Conservation (phyloP, 495 filamentous ascomycete genomes). For the Bacidia gigantensis region DNA sequence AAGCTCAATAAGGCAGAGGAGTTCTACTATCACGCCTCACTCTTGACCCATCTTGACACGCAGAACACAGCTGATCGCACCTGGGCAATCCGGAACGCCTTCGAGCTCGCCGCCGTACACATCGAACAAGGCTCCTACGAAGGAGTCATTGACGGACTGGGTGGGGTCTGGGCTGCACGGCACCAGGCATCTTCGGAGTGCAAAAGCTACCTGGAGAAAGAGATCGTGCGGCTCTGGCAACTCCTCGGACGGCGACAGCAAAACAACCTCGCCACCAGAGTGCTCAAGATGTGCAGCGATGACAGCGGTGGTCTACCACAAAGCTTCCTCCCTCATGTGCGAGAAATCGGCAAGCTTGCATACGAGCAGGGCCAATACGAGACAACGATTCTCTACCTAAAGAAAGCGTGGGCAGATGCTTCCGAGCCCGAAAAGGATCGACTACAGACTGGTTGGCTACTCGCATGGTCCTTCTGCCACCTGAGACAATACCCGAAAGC, state of each 20-base stretch:
- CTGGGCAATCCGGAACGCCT: conserved; percentile 6
- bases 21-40: neutral
- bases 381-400: neutral
- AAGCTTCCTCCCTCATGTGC: neutral
- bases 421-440: neutral
- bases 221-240: neutral
- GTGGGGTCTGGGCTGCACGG: neutral
- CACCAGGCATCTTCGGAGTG: conserved; percentile 1
- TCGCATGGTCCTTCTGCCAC: conserved; percentile 3
- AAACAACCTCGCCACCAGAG: neutral
- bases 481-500: neutral
- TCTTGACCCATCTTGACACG: conserved; percentile 2
- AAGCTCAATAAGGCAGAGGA: conserved; percentile 1
- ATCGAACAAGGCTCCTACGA: neutral
- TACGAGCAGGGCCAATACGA: neutral
- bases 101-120: conserved; percentile 3
- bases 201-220: neutral
- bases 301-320: neutral
- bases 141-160: neutral
- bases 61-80: conserved; percentile 1
- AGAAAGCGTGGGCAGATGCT: neutral
- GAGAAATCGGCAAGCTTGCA: neutral
- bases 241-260: neutral
- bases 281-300: neutral
- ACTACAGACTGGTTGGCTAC: neutral